These are phyloP conservation scores for Linum tenue DNA, from an alignment of 345 rosid genomes.

Conservation along the genomic window DNA sequence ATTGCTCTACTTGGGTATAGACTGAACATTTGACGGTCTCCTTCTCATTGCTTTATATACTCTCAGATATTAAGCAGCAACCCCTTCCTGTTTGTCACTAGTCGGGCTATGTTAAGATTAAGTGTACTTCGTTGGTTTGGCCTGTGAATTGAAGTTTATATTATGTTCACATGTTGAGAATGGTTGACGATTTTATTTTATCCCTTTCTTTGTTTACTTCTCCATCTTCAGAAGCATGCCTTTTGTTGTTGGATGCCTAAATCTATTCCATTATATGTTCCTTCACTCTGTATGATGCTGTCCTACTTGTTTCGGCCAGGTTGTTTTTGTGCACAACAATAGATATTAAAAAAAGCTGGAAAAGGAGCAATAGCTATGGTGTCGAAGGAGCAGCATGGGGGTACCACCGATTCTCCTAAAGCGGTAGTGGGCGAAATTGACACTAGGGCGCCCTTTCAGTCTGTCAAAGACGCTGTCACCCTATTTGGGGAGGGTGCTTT, in stretches of 20 bases:
- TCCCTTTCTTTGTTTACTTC: no score
- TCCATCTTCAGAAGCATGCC: background rate
- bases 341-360: conserved; percentile 5
- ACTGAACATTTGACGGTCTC: no score
- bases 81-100: no score
- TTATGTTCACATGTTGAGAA: no score
- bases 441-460: conserved; percentile 93
- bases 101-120: no score
- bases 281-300: background rate
- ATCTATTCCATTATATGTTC: background rate
- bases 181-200: no score
- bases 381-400: conserved; percentile 45
- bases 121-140: no score
- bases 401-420: conserved; percentile 44
- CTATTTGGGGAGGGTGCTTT: conserved; percentile 88
- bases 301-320: conserved; percentile 13
- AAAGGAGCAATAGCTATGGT: conserved; percentile 39
- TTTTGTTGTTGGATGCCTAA: background rate
- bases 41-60: no score
- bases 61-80: no score
- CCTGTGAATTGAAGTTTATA: no score
- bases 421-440: conserved; percentile 95
- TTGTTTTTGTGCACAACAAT: conserved; percentile 2
- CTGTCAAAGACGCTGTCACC: conserved; percentile 87
- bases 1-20: no score